phyloP scores from a whole-genome alignment of 495 filamentous ascomycete genomes.

The Penicillium angulare region DNA sequence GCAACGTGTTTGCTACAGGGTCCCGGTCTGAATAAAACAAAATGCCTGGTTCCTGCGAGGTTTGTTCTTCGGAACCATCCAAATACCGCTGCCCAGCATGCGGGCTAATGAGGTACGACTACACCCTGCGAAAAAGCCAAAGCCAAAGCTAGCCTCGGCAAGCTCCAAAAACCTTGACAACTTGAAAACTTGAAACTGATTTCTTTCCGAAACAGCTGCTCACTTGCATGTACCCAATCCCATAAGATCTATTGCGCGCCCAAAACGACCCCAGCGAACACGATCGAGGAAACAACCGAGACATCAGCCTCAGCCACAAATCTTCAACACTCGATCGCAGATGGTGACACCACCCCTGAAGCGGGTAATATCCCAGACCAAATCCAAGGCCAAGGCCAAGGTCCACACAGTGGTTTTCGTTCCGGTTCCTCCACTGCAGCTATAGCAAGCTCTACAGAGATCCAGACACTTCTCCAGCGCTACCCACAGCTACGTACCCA shows the following conservation, averaged over 20 bases:
- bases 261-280: constrained; percentile 26
- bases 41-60: constrained; percentile 49
- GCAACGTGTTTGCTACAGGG: not conserved
- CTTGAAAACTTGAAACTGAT: no score
- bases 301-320: constrained; percentile 12
- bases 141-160: no score
- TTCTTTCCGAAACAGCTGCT: constrained; percentile 54
- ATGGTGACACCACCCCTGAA: constrained; percentile 10
- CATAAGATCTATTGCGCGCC: constrained; percentile 57
- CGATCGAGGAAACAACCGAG: constrained; percentile 32
- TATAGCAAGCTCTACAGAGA: constrained; percentile 37
- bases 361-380: not conserved
- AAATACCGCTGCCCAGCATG: constrained; percentile 70
- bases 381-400: no score
- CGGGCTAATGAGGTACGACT: constrained; percentile 60
- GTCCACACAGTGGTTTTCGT: no score
- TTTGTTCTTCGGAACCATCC: constrained; percentile 54
- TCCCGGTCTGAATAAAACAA: constrained; percentile 8
- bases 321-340: not conserved
- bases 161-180: no score
- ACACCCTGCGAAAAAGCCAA: no score
- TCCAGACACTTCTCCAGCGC: constrained; percentile 49
- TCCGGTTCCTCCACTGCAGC: constrained; percentile 10
- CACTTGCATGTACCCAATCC: constrained; percentile 61
- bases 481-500: constrained; percentile 52